Evolutionary conservation across 345 rosid genomes (phyloP).

Genomic region (Chamaenerion angustifolium): DNA sequence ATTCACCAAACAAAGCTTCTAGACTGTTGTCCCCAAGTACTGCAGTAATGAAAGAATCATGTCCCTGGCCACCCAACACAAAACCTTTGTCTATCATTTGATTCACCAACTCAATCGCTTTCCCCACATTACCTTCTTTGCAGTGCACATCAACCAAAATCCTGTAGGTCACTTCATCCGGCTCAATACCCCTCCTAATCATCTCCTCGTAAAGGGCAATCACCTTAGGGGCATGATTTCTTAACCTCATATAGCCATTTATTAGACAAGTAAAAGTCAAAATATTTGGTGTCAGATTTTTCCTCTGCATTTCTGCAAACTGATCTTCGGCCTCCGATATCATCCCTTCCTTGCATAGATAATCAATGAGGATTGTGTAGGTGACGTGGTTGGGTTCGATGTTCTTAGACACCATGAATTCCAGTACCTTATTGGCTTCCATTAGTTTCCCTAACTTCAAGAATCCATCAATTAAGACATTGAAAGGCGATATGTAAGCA

Average conservation of each 20-base stretch:
- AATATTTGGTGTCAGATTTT: slow-evolving; percentile 34
- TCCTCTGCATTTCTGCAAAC: slow-evolving; percentile 36
- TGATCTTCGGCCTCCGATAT: slow-evolving; percentile 49
- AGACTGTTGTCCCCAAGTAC: slow-evolving; percentile 12
- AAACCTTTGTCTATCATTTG: slow-evolving; percentile 30
- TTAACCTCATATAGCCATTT: slow-evolving; percentile 33
- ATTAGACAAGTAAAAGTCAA: slow-evolving; percentile 48
- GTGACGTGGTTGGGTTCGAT: slow-evolving; percentile 47
- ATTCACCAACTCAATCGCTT: slow-evolving; percentile 35
- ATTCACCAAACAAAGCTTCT: slow-evolving; percentile 20
- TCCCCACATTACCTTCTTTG: slow-evolving; percentile 37
- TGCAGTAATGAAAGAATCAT: slow-evolving; percentile 16
- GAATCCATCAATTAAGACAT: slow-evolving; percentile 47
- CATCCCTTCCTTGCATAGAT: slow-evolving; percentile 42
- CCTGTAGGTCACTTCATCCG: slow-evolving; percentile 42
- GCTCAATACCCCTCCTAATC: slow-evolving; percentile 40
- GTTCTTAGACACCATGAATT: slow-evolving; percentile 25
- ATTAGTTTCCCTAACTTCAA: slow-evolving; percentile 36
- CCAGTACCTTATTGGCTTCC: slow-evolving; percentile 26
- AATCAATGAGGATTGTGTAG: slow-evolving; percentile 52
- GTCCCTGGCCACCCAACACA: slow-evolving; percentile 14
- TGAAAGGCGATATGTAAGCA: slow-evolving; percentile 38
- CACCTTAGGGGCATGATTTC: slow-evolving; percentile 28
- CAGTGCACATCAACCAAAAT: slow-evolving; percentile 35
- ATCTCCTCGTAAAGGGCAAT: slow-evolving; percentile 47